Evolutionary conservation across 1,284 basidiomycete genomes (phyloP).

Genomic region (Fomitopsis pinicola): DNA sequence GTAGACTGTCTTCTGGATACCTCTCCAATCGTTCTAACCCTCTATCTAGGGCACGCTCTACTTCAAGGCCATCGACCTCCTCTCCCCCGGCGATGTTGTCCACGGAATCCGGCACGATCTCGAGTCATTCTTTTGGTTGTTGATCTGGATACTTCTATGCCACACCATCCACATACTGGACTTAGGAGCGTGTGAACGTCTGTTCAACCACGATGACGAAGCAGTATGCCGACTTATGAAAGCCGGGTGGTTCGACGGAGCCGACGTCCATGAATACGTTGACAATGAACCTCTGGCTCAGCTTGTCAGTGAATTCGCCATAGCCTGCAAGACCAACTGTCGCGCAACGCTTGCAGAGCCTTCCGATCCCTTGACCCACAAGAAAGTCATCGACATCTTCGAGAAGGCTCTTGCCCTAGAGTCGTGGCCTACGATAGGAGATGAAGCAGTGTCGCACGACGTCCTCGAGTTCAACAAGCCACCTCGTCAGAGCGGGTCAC

Average conservation of each 20-base stretch:
- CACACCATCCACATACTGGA: no score
- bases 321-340: no score
- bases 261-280: no score
- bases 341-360: not conserved
- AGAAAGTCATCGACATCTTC: not conserved
- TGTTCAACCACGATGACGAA: no score
- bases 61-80: conserved; percentile 11
- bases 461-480: no score
- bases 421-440: no score
- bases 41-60: conserved; percentile 11
- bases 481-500: not conserved
- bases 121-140: conserved; percentile 15
- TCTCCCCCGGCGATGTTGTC: not conserved
- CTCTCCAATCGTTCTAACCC: not conserved
- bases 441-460: no score
- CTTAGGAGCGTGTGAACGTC: no score
- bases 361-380: not conserved
- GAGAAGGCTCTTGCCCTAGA: not conserved
- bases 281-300: no score
- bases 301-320: no score
- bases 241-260: no score
- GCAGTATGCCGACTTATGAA: no score
- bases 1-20: not conserved
- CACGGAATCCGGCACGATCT: conserved; percentile 13
- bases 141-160: conserved; percentile 6